A percentile compares a stretch with the other conserved stretches of the same genome.
Evolutionary conservation across 306 rosid genomes (phyloP).

Genomic region (Quercus robur): DNA sequence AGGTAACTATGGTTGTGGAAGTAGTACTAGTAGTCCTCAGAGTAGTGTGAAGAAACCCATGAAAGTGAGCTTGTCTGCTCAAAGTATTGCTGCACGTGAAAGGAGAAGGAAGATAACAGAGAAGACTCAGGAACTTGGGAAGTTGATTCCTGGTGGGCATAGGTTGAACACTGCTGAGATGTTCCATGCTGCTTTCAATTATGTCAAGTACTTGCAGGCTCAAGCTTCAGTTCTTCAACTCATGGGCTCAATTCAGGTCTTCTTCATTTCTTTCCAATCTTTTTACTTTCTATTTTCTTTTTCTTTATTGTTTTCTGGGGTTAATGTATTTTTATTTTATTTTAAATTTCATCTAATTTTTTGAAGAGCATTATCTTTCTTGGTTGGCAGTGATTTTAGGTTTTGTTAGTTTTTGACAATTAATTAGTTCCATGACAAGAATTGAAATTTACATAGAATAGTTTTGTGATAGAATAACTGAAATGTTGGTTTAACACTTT

Average conservation of each 20-base stretch:
- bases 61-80: constrained; percentile 34
- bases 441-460: no score
- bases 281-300: background rate
- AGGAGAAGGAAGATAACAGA: constrained; percentile 80
- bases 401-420: no score
- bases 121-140: constrained; percentile 79
- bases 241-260: constrained; percentile 31
- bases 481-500: no score
- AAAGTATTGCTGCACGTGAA: constrained; percentile 72
- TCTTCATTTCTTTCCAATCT: background rate
- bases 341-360: no score
- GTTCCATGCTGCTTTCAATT: constrained; percentile 67
- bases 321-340: no score
- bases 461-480: no score
- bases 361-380: no score
- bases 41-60: background rate
- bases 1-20: background rate
- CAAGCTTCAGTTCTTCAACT: constrained; percentile 60
- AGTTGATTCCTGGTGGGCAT: constrained; percentile 64
- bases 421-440: no score
- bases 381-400: no score
- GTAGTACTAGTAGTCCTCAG: background rate
- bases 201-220: constrained; percentile 70
- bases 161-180: constrained; percentile 94
- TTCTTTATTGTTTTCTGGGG: background rate